Evolutionary conservation across 2,329 filamentous ascomycete species (phyloP).

Genomic region (Reticulascus tulasneorum): DNA sequence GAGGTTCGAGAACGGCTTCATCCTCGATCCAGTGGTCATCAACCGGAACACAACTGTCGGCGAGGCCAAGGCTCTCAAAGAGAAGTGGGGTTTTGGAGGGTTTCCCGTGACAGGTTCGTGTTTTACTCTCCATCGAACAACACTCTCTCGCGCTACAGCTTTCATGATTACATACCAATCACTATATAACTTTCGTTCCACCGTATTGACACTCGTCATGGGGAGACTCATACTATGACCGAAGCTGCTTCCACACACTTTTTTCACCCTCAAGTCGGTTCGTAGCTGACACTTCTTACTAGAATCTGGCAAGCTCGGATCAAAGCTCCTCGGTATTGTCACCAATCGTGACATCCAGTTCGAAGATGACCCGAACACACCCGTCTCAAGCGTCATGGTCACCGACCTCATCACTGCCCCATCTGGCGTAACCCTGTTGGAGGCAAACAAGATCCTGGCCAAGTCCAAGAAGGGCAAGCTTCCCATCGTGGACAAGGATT

Average conservation of each 20-base stretch:
- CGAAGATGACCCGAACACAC: slow-evolving; percentile 67
- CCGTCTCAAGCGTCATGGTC: slow-evolving; percentile 90
- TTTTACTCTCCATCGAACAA: slow-evolving; percentile 13
- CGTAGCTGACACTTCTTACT: slow-evolving; percentile 30
- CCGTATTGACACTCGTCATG: slow-evolving; percentile 90
- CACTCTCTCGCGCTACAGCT: slow-evolving; percentile 19
- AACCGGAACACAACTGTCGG: slow-evolving; percentile 81
- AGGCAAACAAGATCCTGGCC: slow-evolving; percentile 90
- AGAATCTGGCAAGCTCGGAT: slow-evolving; percentile 91
- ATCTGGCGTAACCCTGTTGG: slow-evolving; percentile 74
- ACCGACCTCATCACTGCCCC: slow-evolving; percentile 87
- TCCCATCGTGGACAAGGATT: slow-evolving; percentile 78
- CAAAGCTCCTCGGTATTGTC: slow-evolving; percentile 94
- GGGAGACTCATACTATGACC: slow-evolving; percentile 53
- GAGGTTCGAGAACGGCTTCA: slow-evolving; percentile 99
- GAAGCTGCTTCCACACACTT: slow-evolving; percentile 2
- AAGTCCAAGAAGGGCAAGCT: slow-evolving; percentile 98
- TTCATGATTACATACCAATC: slow-evolving; percentile 77
- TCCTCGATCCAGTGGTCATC: slow-evolving; percentile 91
- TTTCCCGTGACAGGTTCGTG: slow-evolving; percentile 96
- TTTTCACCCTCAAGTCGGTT: slow-evolving; percentile 6
- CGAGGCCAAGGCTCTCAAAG: slow-evolving; percentile 88
- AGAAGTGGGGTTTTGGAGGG: slow-evolving; percentile 97
- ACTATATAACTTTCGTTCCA: slow-evolving; percentile 99
- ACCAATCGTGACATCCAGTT: slow-evolving; percentile 98